Evolutionary conservation across 2,329 filamentous ascomycete species (phyloP).

Genomic region (Ampelomyces quisqualis): DNA sequence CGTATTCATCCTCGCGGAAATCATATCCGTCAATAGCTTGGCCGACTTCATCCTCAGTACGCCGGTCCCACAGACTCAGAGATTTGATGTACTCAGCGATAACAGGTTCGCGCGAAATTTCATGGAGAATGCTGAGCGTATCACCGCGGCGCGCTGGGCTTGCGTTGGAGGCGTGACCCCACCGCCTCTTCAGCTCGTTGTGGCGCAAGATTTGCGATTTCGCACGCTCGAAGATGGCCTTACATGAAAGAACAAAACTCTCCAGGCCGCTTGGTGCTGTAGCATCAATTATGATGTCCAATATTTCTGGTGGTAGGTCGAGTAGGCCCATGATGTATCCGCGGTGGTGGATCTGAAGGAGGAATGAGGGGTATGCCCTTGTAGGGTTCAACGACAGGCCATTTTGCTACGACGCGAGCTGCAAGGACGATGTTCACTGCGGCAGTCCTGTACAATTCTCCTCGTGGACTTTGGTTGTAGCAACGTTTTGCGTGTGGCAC

Average conservation of each 20-base stretch:
- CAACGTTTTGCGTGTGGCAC: no score
- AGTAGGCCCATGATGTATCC: conserved; percentile 31
- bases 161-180: conserved; percentile 25
- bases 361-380: neutral
- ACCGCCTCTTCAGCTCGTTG: conserved; percentile 28
- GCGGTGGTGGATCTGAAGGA: no score
- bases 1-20: conserved; percentile 22
- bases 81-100: conserved; percentile 34
- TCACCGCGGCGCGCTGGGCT: conserved; percentile 16
- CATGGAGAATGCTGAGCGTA: conserved; percentile 26
- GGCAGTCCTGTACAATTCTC: no score
- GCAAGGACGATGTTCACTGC: neutral
- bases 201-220: conserved; percentile 29
- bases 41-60: conserved; percentile 7
- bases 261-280: conserved; percentile 32
- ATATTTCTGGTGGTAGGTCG: conserved; percentile 36
- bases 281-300: conserved; percentile 34
- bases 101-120: conserved; percentile 30
- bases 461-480: no score
- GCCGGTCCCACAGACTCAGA: conserved; percentile 30
- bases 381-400: no score
- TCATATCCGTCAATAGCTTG: conserved; percentile 2
- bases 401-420: neutral
- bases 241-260: conserved; percentile 34
- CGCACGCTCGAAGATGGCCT: conserved; percentile 29